A percentile compares a stretch with the other conserved stretches of the same genome.
These are phyloP conservation scores for Krasilnikovozyma curviuscula DNA, from an alignment of 768 basidiomycete genomes.

Conservation along the genomic window DNA sequence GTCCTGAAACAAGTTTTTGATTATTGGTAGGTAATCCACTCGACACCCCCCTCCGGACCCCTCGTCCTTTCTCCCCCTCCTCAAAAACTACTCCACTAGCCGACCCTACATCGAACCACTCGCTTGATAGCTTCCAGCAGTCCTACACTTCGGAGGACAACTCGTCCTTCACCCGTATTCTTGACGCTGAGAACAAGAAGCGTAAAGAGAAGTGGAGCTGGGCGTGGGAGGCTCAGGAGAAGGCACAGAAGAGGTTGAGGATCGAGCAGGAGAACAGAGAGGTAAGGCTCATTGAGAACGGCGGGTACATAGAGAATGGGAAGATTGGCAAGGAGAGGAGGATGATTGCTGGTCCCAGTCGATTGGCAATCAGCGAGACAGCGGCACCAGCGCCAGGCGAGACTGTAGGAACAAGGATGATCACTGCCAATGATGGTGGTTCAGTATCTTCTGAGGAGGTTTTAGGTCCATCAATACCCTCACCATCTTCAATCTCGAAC, in stretches of 20 bases:
- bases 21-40: neutral
- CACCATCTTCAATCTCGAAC: neutral
- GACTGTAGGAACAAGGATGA: neutral
- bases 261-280: conserved; percentile 51
- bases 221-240: conserved; percentile 84
- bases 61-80: conserved; percentile 2
- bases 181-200: conserved; percentile 65
- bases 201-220: conserved; percentile 66
- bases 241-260: conserved; percentile 47
- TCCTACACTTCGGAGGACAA: conserved; percentile 94
- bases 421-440: neutral
- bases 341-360: neutral
- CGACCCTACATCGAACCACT: conserved; percentile 29
- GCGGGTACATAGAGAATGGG: conserved; percentile 3
- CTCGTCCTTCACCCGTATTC: conserved; percentile 79
- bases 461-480: neutral
- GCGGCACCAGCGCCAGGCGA: neutral
- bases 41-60: conserved; percentile 1
- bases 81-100: neutral
- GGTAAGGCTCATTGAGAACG: conserved; percentile 24
- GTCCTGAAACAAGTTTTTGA: neutral
- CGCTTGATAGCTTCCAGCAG: conserved; percentile 71
- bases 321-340: neutral
- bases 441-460: neutral
- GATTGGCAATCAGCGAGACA: neutral